Evolutionary conservation across 371 early-diverging fungal species (phyloP).

Genomic region (Haplosporangium sp.): DNA sequence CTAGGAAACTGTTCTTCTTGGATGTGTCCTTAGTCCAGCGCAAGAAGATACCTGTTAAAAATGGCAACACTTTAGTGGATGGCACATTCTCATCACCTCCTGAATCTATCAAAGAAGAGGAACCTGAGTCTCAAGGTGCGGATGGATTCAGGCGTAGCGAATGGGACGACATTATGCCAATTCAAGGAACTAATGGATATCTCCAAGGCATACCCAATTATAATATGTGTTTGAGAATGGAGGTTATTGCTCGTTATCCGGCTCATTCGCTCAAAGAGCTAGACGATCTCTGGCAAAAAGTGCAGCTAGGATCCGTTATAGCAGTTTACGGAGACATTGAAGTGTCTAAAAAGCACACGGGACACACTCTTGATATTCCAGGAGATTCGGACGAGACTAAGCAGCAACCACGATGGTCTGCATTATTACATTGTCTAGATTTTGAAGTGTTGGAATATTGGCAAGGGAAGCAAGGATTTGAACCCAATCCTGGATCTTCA

Average conservation of each 20-base stretch:
- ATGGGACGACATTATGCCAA: conserved; percentile 29
- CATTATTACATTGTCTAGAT: conserved; percentile 37
- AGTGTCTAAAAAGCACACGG: conserved; percentile 17
- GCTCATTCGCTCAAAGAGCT: conserved; percentile 32
- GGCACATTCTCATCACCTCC: not conserved
- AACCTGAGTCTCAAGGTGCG: not conserved
- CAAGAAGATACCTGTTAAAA: conserved; percentile 23
- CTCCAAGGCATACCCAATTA: not conserved
- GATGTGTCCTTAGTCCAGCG: conserved; percentile 59
- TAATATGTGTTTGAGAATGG: conserved; percentile 13
- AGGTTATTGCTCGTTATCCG: conserved; percentile 40
- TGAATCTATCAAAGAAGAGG: not conserved
- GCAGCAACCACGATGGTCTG: conserved; percentile 21
- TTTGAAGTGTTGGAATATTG: conserved; percentile 42
- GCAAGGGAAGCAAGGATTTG: conserved; percentile 39
- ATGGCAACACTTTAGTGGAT: not conserved
- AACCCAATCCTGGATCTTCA: conserved; percentile 40
- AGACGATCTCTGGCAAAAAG: conserved; percentile 46
- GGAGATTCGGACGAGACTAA: not conserved
- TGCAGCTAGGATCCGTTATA: conserved; percentile 42
- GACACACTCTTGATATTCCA: not conserved
- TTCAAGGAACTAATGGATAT: not conserved
- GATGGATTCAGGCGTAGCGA: conserved; percentile 41
- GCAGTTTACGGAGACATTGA: conserved; percentile 46
- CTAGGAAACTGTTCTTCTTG: conserved; percentile 62